Base-by-base conservation (phyloP, 306 rosid genomes). In the Vigna trinervia region DNA sequence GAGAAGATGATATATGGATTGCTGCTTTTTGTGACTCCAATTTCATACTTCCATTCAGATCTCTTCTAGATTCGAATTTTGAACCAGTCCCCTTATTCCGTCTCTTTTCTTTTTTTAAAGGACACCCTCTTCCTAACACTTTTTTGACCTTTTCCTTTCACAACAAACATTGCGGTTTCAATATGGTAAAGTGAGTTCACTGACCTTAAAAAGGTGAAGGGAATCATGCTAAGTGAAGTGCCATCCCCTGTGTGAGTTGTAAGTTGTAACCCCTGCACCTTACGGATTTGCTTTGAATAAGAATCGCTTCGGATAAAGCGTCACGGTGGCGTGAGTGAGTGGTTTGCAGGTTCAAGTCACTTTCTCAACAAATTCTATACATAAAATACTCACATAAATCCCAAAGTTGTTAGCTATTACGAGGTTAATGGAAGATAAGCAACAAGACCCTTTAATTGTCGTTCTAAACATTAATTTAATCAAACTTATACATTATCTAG, bases 221-320 rank as follows among this genome's bases (percentile, higher is more conserved):
- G 86, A 84, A 84, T 82, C 65, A 72, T 65, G 57, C 13, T 0
- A 11, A 19, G 5, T 26, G 41, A 77, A 72, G 59, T 71, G 10
- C 17, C 71, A 56, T 64, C 0, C 81, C 89, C 80, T 80, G 47
- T 36, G 89, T 79, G 88, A 85, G 88, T 86, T 85, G 76, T 39
- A 51, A 79, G 85, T 81, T 89, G 83, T 60, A 76, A 86, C 79
- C 45, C 87, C 82, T 6, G 54, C 52, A 26, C 53, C 71, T 41
- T 34, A 11, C 45, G 59, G 20, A 17, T 36, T 54, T 19, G 20
- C 69, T 66, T 69, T 56, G 78, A 70, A 12, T 79, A 22, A 56
- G 15, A 75, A 80, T 79, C 17, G 14, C 82, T 82, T 83, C 70
- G 74, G 73, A 36, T 69, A 85, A 82, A 85, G 90, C 60, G 77